Percentiles rank a stretch among this genome's conserved stretches.
Evolutionary conservation across 306 rosid species (phyloP).

Genomic region (Rosa rugosa): DNA sequence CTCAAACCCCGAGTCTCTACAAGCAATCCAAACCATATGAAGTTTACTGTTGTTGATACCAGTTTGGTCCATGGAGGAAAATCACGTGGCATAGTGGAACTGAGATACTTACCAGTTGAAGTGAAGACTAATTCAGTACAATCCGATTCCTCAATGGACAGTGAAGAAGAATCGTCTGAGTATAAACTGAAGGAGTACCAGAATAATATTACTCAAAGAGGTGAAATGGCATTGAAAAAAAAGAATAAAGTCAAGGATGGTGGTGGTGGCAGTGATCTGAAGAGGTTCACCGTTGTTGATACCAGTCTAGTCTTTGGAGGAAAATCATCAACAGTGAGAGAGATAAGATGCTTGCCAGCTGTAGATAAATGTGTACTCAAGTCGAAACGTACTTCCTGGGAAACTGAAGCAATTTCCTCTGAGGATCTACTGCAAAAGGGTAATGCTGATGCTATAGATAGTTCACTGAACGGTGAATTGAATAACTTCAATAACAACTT

Average conservation of each 20-base stretch:
- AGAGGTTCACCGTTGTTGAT: slow-evolving; percentile 53
- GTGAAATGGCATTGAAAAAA: slow-evolving; percentile 28
- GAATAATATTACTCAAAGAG: slow-evolving; percentile 33
- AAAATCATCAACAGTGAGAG: slow-evolving; percentile 44
- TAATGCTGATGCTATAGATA: slow-evolving; percentile 27
- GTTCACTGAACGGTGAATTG: slow-evolving; percentile 24
- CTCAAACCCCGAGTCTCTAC: slow-evolving; percentile 60
- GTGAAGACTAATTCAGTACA: slow-evolving; percentile 16
- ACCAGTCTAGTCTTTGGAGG: slow-evolving; percentile 51
- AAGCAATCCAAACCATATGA: slow-evolving; percentile 34
- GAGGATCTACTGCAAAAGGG: slow-evolving; percentile 19
- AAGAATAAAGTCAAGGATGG: slow-evolving; percentile 29
- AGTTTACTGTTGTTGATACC: slow-evolving; percentile 56
- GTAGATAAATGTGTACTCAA: slow-evolving; percentile 38
- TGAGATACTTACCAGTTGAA: slow-evolving; percentile 45
- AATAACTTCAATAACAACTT: slow-evolving; percentile 29
- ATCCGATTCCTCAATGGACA: slow-evolving; percentile 18
- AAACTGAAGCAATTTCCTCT: slow-evolving; percentile 26
- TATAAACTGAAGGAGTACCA: slow-evolving; percentile 25
- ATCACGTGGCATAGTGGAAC: slow-evolving; percentile 43
- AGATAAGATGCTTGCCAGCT: slow-evolving; percentile 42
- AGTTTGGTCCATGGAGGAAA: slow-evolving; percentile 49
- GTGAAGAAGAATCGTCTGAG: slow-evolving; percentile 29
- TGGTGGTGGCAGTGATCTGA: slow-evolving; percentile 30
- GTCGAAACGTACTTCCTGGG: slow-evolving; percentile 32